phyloP scores from a whole-genome alignment of 2,329 filamentous ascomycete species.

The Mollisia scopiformis region DNA sequence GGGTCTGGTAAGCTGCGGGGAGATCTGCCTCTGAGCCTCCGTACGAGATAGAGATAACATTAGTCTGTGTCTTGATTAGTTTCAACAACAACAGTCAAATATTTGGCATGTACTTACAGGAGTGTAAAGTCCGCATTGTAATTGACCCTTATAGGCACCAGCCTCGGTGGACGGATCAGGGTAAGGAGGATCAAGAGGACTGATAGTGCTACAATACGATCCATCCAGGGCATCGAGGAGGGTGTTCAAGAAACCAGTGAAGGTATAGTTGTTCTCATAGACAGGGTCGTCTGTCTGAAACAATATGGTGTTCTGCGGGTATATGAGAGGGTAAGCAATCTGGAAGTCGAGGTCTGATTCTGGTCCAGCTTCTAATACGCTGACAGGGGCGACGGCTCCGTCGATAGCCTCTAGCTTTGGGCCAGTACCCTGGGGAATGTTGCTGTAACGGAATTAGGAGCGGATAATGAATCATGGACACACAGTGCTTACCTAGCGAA shows the following conservation, averaged over 20 bases:
- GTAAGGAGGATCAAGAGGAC: conserved; percentile 27
- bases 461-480: conserved; percentile 37
- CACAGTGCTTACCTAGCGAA: conserved; percentile 37
- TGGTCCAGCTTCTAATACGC: conserved; percentile 30
- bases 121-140: conserved; percentile 41
- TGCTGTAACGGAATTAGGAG: conserved; percentile 22
- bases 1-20: conserved; percentile 59
- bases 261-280: conserved; percentile 43
- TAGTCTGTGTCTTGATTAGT: too few relatives aligned
- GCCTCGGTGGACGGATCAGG: conserved; percentile 27
- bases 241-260: conserved; percentile 44
- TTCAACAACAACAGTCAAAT: too few relatives aligned
- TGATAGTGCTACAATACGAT: not conserved
- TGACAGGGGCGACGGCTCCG: conserved; percentile 40
- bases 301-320: conserved; percentile 41
- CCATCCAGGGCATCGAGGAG: conserved; percentile 50
- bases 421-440: conserved; percentile 42
- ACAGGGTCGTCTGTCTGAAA: conserved; percentile 44
- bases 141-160: conserved; percentile 39
- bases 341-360: conserved; percentile 42
- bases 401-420: conserved; percentile 44
- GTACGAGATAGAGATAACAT: conserved; percentile 59
- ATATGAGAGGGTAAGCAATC: conserved; percentile 41
- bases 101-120: too few relatives aligned
- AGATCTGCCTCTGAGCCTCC: conserved; percentile 68